Conservation (phyloP, 2,329 filamentous ascomycete species). For the Colletotrichum sp. region DNA sequence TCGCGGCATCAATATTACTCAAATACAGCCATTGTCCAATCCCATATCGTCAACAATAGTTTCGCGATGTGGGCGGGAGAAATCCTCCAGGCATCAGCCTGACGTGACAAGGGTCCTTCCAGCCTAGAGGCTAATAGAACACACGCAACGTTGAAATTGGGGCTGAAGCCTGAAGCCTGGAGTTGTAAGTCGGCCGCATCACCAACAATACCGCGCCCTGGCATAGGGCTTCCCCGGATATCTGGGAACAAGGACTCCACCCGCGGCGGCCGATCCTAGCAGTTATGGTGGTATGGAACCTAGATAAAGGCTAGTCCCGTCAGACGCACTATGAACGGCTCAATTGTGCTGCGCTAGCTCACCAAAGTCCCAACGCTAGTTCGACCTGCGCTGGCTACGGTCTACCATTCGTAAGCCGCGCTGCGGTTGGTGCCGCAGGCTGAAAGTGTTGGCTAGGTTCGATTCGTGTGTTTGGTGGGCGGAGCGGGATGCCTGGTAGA, state of each 20-base stretch:
- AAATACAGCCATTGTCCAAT: not conserved
- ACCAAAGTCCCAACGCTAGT: not conserved
- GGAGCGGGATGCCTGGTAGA: not conserved
- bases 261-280: not conserved
- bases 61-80: not conserved
- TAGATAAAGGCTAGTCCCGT: not conserved
- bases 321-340: not conserved
- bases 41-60: not conserved
- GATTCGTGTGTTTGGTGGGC: not conserved
- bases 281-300: not conserved
- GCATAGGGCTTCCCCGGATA: not conserved
- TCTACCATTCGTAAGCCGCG: not conserved
- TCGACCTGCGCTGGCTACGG: not conserved
- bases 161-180: not conserved
- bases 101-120: not conserved
- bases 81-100: not conserved
- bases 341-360: not conserved
- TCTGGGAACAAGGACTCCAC: not conserved
- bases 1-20: not conserved
- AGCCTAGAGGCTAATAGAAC: not conserved
- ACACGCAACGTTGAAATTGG: not conserved
- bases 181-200: not conserved
- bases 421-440: not conserved
- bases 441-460: not conserved
- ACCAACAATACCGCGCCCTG: not conserved